These are phyloP conservation scores for Przewalskia tangutica DNA, from an alignment of 257 asterid genomes.

Conservation along the genomic window DNA sequence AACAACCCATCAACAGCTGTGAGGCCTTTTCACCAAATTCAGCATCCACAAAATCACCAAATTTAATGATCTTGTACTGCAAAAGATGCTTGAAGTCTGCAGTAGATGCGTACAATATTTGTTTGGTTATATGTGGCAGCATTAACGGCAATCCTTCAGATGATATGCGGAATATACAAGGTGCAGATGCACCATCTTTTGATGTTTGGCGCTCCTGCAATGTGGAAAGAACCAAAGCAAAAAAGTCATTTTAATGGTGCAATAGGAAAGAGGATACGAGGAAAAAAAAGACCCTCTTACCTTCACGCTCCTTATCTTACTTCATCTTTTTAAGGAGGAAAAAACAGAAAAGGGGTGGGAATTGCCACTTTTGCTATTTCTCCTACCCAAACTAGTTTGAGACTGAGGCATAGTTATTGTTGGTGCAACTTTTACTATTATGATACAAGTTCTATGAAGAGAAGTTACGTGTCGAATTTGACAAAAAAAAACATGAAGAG, in stretches of 20 bases:
- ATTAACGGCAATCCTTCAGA: slow-evolving; percentile 93
- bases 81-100: slow-evolving; percentile 77
- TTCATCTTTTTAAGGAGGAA: not conserved
- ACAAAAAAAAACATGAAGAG: not conserved
- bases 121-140: slow-evolving; percentile 75
- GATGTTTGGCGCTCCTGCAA: slow-evolving; percentile 86
- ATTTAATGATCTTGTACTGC: slow-evolving; percentile 66
- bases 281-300: not conserved
- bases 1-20: slow-evolving; percentile 65
- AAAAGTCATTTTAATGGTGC: not conserved
- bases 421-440: not conserved
- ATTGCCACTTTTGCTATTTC: not conserved
- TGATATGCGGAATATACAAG: slow-evolving; percentile 80
- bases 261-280: not conserved
- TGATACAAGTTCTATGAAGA: not conserved
- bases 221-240: not conserved
- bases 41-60: slow-evolving; percentile 60
- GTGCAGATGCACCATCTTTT: slow-evolving; percentile 71
- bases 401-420: not conserved
- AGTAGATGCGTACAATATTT: slow-evolving; percentile 56
- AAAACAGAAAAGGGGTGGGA: not conserved
- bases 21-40: slow-evolving; percentile 56
- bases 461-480: not conserved
- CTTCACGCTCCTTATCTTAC: not conserved
- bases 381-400: not conserved